Conservation (phyloP, 2,329 filamentous ascomycete species). For the Tolypocladium endophyticum region DNA sequence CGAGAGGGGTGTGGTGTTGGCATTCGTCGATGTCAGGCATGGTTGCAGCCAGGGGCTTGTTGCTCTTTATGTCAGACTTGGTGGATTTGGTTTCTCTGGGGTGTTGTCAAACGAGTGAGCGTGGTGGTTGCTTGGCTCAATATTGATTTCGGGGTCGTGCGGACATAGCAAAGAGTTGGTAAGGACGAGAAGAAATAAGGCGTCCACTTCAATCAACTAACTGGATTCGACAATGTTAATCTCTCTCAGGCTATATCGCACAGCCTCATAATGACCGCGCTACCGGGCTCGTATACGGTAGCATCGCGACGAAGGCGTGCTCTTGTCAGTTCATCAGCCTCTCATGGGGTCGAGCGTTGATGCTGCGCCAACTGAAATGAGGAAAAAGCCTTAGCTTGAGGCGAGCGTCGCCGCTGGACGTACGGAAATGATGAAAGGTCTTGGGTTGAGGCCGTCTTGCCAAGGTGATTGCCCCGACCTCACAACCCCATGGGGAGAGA, state of each 20-base stretch:
- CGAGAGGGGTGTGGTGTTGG: slow-evolving; percentile 12
- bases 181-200: neutral
- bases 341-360: no score
- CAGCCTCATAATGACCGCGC: neutral
- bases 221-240: no score
- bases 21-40: neutral
- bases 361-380: neutral
- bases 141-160: neutral
- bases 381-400: no score
- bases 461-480: no score
- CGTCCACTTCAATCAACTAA: neutral
- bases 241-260: neutral
- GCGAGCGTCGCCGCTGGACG: no score
- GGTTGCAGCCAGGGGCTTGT: neutral
- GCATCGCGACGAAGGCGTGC: neutral
- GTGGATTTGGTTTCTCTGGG: neutral
- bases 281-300: neutral
- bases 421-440: neutral
- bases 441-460: neutral
- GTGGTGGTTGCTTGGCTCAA: neutral
- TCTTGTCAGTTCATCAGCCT: no score
- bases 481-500: neutral
- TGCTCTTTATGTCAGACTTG: neutral
- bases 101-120: neutral
- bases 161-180: neutral